These are phyloP conservation scores for Ophiostoma triangulosporum DNA, from an alignment of 2,329 filamentous ascomycete genomes.

Conservation along the genomic window DNA sequence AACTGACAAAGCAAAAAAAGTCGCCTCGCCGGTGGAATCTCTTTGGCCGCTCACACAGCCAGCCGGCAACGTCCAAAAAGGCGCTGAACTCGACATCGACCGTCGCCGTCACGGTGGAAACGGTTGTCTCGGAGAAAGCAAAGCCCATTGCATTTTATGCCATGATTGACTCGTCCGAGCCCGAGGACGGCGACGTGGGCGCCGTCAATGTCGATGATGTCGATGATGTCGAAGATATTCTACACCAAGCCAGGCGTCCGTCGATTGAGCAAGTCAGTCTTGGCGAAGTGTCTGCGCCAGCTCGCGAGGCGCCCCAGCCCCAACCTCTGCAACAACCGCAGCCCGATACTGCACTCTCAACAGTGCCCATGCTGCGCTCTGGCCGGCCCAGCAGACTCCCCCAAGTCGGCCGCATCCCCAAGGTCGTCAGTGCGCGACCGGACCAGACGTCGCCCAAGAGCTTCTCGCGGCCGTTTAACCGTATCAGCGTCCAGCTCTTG, in stretches of 20 bases:
- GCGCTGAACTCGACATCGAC: slow-evolving; percentile 24
- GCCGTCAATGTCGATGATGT: slow-evolving; percentile 13
- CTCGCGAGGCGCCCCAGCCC: neutral
- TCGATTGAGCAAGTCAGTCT: slow-evolving; percentile 1
- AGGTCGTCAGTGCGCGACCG: slow-evolving; percentile 57
- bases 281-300: neutral
- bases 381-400: slow-evolving; percentile 50
- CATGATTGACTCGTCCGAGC: slow-evolving; percentile 46
- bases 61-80: slow-evolving; percentile 25
- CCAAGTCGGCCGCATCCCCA: slow-evolving; percentile 76
- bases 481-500: slow-evolving; percentile 32
- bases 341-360: neutral
- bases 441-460: slow-evolving; percentile 60
- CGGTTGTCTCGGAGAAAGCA: slow-evolving; percentile 31
- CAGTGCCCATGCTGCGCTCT: neutral
- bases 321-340: neutral
- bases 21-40: slow-evolving; percentile 51
- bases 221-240: slow-evolving; percentile 30
- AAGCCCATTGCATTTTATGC: slow-evolving; percentile 47
- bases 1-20: slow-evolving; percentile 39
- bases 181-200: slow-evolving; percentile 24
- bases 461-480: slow-evolving; percentile 72
- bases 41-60: slow-evolving; percentile 41
- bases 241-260: neutral
- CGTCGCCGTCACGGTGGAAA: slow-evolving; percentile 35